A percentile compares a stretch with the other conserved stretches of the same genome.
phyloP scores from a whole-genome alignment of 2,329 filamentous ascomycete species.

The Trichoderma simmonsii region DNA sequence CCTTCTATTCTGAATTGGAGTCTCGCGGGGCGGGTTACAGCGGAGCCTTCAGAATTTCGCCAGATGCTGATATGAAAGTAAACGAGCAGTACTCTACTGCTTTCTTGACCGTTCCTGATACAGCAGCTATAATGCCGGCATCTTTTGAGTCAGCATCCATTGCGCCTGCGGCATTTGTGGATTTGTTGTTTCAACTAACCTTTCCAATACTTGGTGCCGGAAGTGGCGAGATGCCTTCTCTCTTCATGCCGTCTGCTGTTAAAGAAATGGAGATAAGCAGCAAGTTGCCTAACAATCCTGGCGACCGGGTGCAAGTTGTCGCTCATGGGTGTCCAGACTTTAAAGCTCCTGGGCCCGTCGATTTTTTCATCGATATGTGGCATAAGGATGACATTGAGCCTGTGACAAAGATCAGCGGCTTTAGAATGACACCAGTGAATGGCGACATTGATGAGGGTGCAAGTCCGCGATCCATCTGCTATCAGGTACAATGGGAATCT shows the following conservation, averaged over 20 bases:
- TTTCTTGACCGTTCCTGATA: conserved; percentile 42
- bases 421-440: conserved; percentile 42
- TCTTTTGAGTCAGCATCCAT: conserved; percentile 41
- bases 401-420: conserved; percentile 36
- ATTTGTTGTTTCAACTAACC: conserved; percentile 42
- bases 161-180: conserved; percentile 46
- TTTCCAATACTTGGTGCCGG: conserved; percentile 39
- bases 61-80: conserved; percentile 17
- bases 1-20: conserved; percentile 29
- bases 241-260: conserved; percentile 38
- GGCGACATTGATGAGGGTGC: conserved; percentile 28
- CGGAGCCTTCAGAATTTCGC: conserved; percentile 24
- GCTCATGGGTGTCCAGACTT: conserved; percentile 27
- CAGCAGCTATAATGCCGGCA: conserved; percentile 43
- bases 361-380: conserved; percentile 36
- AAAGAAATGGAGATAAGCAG: conserved; percentile 31
- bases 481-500: conserved; percentile 45
- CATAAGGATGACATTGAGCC: conserved; percentile 26
- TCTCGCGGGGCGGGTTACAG: conserved; percentile 27
- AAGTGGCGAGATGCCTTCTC: conserved; percentile 27
- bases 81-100: conserved; percentile 21
- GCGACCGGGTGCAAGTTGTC: conserved; percentile 29
- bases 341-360: conserved; percentile 28
- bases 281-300: conserved; percentile 26
- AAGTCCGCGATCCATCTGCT: conserved; percentile 37